Conservation (phyloP, 2,329 filamentous ascomycete species). For the Xylariaceae sp. region DNA sequence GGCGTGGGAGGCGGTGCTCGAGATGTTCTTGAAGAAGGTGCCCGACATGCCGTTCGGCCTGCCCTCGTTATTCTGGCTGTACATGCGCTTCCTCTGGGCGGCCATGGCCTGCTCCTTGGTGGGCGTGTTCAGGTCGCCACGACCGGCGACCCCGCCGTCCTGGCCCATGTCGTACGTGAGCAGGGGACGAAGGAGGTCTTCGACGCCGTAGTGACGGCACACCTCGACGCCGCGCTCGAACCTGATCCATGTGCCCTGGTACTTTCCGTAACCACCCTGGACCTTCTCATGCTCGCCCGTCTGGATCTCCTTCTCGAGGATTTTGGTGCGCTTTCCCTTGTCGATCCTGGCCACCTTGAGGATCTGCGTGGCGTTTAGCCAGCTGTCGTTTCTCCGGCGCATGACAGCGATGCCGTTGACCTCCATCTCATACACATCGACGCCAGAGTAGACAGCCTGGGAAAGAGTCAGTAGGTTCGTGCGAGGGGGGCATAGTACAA, state of each 20-base stretch:
- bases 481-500: conserved; percentile 4
- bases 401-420: conserved; percentile 90
- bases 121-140: conserved; percentile 79
- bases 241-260: conserved; percentile 97
- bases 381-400: conserved; percentile 89
- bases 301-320: conserved; percentile 94
- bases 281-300: conserved; percentile 97
- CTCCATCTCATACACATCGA: conserved; percentile 98
- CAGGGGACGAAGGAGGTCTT: conserved; percentile 66
- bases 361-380: conserved; percentile 97
- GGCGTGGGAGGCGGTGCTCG: conserved; percentile 82
- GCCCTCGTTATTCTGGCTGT: conserved; percentile 66
- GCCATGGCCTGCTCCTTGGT: conserved; percentile 99
- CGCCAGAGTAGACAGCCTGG: conserved; percentile 84
- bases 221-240: conserved; percentile 90
- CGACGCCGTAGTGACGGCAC: conserved; percentile 71
- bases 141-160: conserved; percentile 63
- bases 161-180: conserved; percentile 75
- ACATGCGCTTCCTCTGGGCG: conserved; percentile 84
- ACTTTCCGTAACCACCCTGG: conserved; percentile 96
- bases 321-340: conserved; percentile 95
- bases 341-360: conserved; percentile 95
- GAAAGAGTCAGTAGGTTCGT: conserved; percentile 9
- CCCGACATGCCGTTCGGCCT: conserved; percentile 62
- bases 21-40: conserved; percentile 97